Base-by-base conservation (phyloP, 2,329 filamentous ascomycete species). In the Lecanicillium sp. region DNA sequence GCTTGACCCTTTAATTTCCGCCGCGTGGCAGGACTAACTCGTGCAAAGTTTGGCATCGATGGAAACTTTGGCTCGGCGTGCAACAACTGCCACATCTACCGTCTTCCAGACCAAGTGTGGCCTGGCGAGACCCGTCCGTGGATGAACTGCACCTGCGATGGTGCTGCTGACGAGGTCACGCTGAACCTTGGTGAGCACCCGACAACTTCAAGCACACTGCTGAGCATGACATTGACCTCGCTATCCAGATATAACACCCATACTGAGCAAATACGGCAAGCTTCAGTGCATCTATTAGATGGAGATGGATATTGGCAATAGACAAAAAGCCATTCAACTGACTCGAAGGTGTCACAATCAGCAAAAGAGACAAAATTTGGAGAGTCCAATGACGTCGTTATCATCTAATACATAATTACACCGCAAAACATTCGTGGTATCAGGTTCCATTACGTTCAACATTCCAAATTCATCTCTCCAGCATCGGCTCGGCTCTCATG, bases 11-110 rank as follows among this genome's bases (percentile, higher is more conserved):
- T 39, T 12, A 19, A 8, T 39, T 23, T 19, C 15, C 12, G 14
- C 7, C 6, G 12, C 53, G 54, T 29, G 49, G 51, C 2, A 19
- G 14, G 14, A 8, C 6, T 10, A 19, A 19, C 5, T 4, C 5
- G 12, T 8, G 12, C 36, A 6, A 5, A 53, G 45, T 51, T 29
- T 30, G 26, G 15, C 26, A 49, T 30, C 42, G 44, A 49, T 10
- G 54, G 52, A 29, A 44, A 54, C 23, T 51, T 52, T 15, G 52
- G 55, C 12, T 60, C 61, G 14, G 57, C 53, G 44, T 66, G 62
- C 54, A 39, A 43, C 20, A 49, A 48, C 7, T 51, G 51, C 20
- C 40, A 50, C 32, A 48, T 42, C 4, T 45, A 52, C 33, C 40
- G 62, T 17, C 29, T 52, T 11, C 40, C 29, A 6, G 44, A 52